A percentile compares a stretch with the other conserved stretches of the same genome.
These are phyloP conservation scores for Orbilia quercus DNA, from an alignment of 2,329 filamentous ascomycete genomes.

Conservation along the genomic window DNA sequence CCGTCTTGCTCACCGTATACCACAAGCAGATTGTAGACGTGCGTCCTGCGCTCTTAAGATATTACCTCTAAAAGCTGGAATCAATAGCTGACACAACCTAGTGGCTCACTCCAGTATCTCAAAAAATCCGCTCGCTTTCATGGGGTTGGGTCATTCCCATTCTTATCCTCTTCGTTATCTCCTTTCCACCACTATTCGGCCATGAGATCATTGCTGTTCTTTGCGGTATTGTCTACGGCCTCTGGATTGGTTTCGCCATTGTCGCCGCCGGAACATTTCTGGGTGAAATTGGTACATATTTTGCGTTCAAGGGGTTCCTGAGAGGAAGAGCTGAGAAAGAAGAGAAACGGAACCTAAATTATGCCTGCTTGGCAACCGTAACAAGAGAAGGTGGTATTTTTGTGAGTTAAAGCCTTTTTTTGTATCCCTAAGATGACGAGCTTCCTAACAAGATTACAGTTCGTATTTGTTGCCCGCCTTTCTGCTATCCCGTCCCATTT, in stretches of 20 bases:
- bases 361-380: conserved; percentile 64
- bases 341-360: conserved; percentile 64
- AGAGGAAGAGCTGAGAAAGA: conserved; percentile 63
- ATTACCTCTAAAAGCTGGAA: not conserved
- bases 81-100: conserved; percentile 31
- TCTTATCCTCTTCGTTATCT: conserved; percentile 63
- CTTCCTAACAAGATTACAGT: conserved; percentile 41
- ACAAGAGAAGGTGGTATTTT: conserved; percentile 64
- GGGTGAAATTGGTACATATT: conserved; percentile 64
- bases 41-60: conserved; percentile 24
- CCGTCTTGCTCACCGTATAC: conserved; percentile 56
- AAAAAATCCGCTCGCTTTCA: conserved; percentile 63
- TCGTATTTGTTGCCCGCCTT: conserved; percentile 64
- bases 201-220: conserved; percentile 64
- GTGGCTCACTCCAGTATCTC: conserved; percentile 63
- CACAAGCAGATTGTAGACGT: conserved; percentile 62
- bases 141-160: conserved; percentile 65
- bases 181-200: conserved; percentile 65
- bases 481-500: conserved; percentile 65
- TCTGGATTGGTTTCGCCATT: conserved; percentile 65
- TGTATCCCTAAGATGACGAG: not conserved
- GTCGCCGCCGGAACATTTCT: conserved; percentile 65
- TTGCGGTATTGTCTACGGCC: conserved; percentile 64
- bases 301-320: conserved; percentile 64
- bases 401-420: conserved; percentile 43